Evolutionary conservation across 345 rosid genomes (phyloP).

Genomic region (Zanthoxylum bungeanum): DNA sequence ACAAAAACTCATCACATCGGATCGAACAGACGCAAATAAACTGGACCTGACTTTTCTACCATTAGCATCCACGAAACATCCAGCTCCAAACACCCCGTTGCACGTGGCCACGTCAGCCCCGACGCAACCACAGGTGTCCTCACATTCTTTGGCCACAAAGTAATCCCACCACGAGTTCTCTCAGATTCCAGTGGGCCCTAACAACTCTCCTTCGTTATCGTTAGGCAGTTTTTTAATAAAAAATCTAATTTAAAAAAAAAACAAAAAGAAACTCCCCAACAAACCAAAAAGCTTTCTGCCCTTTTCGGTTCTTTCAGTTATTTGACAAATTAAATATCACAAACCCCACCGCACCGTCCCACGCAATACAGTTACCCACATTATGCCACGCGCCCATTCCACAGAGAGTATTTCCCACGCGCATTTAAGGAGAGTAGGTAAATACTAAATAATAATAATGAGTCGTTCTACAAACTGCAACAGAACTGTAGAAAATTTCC

Average conservation of each 20-base stretch:
- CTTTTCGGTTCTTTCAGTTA: slow-evolving; percentile 21
- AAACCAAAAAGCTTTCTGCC: not conserved
- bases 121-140: slow-evolving; percentile 29
- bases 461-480: no score
- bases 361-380: not conserved
- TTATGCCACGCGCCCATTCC: not conserved
- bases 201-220: no score
- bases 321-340: slow-evolving; percentile 2
- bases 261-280: not conserved
- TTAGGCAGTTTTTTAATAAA: not conserved
- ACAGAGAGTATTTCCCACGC: not conserved
- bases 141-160: slow-evolving; percentile 26
- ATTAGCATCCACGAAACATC: no score
- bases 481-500: no score
- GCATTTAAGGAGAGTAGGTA: no score
- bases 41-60: no score
- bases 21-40: no score
- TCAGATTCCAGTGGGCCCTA: slow-evolving; percentile 18
- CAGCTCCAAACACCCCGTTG: no score
- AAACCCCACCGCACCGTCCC: not conserved
- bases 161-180: slow-evolving; percentile 32
- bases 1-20: no score
- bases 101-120: slow-evolving; percentile 43
- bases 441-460: no score
- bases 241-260: no score